A percentile compares a stretch with the other conserved stretches of the same genome.
Evolutionary conservation across 495 filamentous ascomycete species (phyloP).

Genomic region (Aspergillus saccharolyticus): DNA sequence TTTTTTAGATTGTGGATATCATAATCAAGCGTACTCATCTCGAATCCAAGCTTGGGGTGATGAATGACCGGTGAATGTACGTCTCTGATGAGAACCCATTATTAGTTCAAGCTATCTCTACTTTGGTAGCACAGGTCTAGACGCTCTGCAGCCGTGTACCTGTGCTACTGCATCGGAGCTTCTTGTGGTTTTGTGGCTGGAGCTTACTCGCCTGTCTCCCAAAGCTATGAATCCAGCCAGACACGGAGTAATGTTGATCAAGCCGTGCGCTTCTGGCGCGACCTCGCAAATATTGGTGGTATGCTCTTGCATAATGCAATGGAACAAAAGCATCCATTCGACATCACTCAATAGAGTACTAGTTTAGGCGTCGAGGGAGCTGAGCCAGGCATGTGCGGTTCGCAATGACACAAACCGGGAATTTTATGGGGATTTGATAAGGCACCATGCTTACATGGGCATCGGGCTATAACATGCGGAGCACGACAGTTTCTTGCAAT

Average conservation of each 20-base stretch:
- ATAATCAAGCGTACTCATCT: background rate
- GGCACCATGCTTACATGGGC: background rate
- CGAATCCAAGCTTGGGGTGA: background rate
- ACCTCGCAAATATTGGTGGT: background rate
- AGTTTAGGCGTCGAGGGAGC: background rate
- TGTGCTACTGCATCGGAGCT: background rate
- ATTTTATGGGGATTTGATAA: background rate
- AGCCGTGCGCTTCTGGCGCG: background rate
- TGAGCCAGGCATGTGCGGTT: background rate
- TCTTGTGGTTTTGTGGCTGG: background rate
- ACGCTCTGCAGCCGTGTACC: too few relatives aligned
- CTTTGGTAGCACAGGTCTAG: too few relatives aligned
- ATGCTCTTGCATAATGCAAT: background rate
- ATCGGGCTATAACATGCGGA: slow-evolving; percentile 1
- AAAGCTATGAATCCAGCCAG: background rate
- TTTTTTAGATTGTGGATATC: background rate
- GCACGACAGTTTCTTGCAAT: background rate
- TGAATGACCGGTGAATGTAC: too few relatives aligned
- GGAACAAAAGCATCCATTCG: background rate
- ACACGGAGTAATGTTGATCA: background rate
- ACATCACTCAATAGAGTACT: background rate
- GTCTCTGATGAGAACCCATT: too few relatives aligned
- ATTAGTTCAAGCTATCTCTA: too few relatives aligned
- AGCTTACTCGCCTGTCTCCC: background rate
- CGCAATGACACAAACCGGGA: background rate